phyloP scores from a whole-genome alignment of 2,329 filamentous ascomycete genomes.

The Cladophialophora bantiana region DNA sequence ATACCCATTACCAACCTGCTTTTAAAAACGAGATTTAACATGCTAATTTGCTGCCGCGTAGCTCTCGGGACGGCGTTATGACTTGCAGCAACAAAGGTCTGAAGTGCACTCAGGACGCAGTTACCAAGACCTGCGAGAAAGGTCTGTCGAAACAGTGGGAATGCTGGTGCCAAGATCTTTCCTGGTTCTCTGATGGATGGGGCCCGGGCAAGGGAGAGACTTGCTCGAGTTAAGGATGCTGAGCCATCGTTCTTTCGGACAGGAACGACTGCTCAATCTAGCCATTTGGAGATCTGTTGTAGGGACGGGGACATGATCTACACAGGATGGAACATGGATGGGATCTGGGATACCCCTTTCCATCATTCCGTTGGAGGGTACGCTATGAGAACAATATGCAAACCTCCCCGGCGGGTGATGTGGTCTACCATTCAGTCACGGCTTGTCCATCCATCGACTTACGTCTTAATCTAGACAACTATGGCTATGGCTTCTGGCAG shows the following conservation, averaged over 20 bases:
- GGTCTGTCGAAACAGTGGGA: constrained; percentile 5
- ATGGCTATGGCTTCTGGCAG: not conserved
- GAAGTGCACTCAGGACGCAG: not conserved
- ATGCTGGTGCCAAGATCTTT: constrained; percentile 7
- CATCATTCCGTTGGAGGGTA: not conserved
- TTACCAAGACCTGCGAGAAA: constrained; percentile 1
- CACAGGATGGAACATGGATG: not conserved
- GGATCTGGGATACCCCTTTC: not conserved
- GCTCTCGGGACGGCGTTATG: not conserved
- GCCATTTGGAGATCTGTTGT: not conserved
- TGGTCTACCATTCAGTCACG: not conserved
- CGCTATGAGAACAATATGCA: not conserved
- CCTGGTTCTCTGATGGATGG: not conserved
- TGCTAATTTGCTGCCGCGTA: not conserved
- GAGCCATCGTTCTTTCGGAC: not conserved
- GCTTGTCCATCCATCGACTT: not conserved
- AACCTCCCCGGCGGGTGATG: not conserved
- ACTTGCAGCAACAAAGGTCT: constrained; percentile 7
- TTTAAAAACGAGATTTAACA: not conserved
- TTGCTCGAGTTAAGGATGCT: not conserved
- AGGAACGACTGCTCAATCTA: not conserved
- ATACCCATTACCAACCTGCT: not conserved
- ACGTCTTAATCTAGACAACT: not conserved
- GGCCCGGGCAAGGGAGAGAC: not conserved
- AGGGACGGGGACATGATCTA: not conserved